Conservation (phyloP, 2,329 filamentous ascomycete species). For the Cercospora nicotianae region DNA sequence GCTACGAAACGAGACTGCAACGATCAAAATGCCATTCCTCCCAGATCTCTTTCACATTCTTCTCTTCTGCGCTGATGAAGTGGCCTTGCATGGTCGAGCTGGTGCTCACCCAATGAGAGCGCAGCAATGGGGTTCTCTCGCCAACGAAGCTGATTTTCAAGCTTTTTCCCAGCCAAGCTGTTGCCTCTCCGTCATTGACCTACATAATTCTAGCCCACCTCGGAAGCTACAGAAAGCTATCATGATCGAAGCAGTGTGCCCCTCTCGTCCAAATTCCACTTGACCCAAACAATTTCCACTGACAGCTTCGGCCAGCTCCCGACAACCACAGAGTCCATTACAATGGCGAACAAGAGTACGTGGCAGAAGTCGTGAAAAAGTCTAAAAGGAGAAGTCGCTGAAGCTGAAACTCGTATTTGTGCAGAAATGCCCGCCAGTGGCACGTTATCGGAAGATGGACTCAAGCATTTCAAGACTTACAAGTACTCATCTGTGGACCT, state of each 20-base stretch:
- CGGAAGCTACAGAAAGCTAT: background rate
- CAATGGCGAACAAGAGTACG: constrained; percentile 19
- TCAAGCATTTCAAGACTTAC: constrained; percentile 90
- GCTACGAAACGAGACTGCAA: constrained; percentile 20
- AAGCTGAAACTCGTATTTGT: background rate
- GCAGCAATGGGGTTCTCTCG: background rate
- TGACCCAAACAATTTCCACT: background rate
- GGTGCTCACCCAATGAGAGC: constrained; percentile 4
- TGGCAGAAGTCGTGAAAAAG: constrained; percentile 6
- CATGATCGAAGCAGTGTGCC: constrained; percentile 11
- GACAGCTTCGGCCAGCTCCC: constrained; percentile 7
- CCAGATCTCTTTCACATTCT: background rate
- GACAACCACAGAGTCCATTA: constrained; percentile 8
- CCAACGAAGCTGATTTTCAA: constrained; percentile 4
- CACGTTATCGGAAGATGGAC: constrained; percentile 76
- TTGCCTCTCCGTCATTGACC: constrained; percentile 4
- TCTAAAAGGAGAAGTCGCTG: background rate
- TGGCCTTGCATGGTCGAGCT: background rate
- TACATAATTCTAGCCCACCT: background rate
- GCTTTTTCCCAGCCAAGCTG: constrained; percentile 11
- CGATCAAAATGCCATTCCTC: background rate
- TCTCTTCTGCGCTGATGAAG: background rate
- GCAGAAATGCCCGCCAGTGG: constrained; percentile 22
- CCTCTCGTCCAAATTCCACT: background rate
- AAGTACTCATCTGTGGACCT: constrained; percentile 98